A percentile compares a stretch with the other conserved stretches of the same genome.
These are phyloP conservation scores for Gossypium rotundifolium DNA, from an alignment of 345 rosid genomes.

Conservation along the genomic window DNA sequence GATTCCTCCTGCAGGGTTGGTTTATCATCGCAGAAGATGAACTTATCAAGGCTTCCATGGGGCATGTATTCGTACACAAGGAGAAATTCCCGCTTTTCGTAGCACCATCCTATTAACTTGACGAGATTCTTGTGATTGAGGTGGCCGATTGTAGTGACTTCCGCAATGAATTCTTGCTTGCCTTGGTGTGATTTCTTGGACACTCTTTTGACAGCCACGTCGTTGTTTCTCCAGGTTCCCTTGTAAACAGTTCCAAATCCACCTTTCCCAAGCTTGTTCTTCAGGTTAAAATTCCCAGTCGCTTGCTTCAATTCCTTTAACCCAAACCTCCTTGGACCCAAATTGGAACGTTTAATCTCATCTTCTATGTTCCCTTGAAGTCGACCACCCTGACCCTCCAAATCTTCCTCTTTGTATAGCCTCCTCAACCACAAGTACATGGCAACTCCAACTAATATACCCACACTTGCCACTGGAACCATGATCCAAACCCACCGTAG, in stretches of 20 bases:
- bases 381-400: conserved; percentile 19
- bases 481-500: conserved; percentile 28
- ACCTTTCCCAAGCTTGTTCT: conserved; percentile 65
- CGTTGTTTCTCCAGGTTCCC: conserved; percentile 41
- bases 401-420: conserved; percentile 8
- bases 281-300: conserved; percentile 42
- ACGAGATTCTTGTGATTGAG: conserved; percentile 66
- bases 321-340: conserved; percentile 50
- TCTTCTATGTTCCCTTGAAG: conserved; percentile 34
- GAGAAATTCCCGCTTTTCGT: conserved; percentile 47
- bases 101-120: conserved; percentile 76
- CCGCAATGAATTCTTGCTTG: conserved; percentile 70
- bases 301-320: conserved; percentile 49
- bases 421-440: conserved; percentile 27
- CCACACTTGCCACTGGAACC: conserved; percentile 13
- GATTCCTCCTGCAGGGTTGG: conserved; percentile 8
- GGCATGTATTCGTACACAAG: conserved; percentile 71
- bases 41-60: conserved; percentile 61
- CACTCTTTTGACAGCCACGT: conserved; percentile 64
- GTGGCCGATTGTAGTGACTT: conserved; percentile 70
- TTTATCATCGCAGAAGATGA: conserved; percentile 30
- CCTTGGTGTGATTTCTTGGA: conserved; percentile 64
- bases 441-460: conserved; percentile 8
- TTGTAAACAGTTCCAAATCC: conserved; percentile 77
- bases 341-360: conserved; percentile 32